Evolutionary conservation across 352 stramenopile genomes (phyloP), one percentile per base, ranked within the genome.

Genomic region (Lagenidium giganteum): DNA sequence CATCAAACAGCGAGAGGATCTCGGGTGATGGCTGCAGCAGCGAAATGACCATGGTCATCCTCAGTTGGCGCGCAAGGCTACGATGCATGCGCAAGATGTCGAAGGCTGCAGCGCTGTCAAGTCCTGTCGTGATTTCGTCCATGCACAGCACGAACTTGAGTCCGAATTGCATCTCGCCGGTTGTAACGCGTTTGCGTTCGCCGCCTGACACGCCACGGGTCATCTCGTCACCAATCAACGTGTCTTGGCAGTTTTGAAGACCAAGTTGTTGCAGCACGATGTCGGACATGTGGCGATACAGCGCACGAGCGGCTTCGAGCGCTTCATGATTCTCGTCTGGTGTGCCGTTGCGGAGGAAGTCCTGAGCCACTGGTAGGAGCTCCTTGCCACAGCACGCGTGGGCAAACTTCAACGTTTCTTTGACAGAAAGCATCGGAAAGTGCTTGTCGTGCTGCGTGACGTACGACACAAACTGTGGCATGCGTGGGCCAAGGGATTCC

Each of bases 131-230:
- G 34, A 58, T 51, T 36, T 58, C 50, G 42, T 58, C 50, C 41
- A 58, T 41, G 33, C 51, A 31, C 37, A 85, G 40, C 11, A 86
- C 63, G 7, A 43, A 34, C 21, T 79, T 76, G 54, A 86, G 26
- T 12, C 76, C 88, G 22, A 93, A 64, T 26, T 93, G 52, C 52
- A 94, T 85, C 30, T 82, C 83, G 21, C 69, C 79, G 41, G 88
- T 71, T 34, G 87, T 93, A 12, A 93, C 67, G n/a, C 86, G 62
- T 56, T 95, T 96, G 48, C 71, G 75, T 62, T 96, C 86, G 18
- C 86, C 86, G 36, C 86, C 86, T 8, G 60, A 84, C 20, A 94
- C 60, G 13, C 67, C 67, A 23, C 67, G 61, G 13, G 72, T 40
- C 18, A 78, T 66, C 16, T 29, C 24, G 33, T 54, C 39, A 3